Base-by-base conservation (phyloP, 148 eudicot genomes). In the Cornus suecica region DNA sequence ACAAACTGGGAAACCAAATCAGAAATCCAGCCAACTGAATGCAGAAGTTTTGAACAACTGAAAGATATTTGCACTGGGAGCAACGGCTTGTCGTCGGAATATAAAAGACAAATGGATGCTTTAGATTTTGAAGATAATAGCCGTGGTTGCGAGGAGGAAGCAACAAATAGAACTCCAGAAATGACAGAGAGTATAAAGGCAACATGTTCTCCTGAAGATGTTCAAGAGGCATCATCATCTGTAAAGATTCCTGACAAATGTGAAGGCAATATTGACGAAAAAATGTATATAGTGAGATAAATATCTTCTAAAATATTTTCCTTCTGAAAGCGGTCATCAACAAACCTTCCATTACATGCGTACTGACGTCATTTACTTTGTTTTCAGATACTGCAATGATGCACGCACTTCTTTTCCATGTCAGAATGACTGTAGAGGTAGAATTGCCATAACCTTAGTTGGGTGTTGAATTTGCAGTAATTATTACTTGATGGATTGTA, bases 1-100 rank as follows among this genome's bases (percentile, higher is more conserved):
- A 52, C 63, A 69, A 32, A 63, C 31, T 5, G 69, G 62, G 71
- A 69, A 70, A 66, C 34, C 26, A 67, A 70, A 58, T 26, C 69
- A 54, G 71, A 64, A 75, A 13, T 51, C n/a, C 41, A 22, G 60
- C 29, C 2, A 66, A 54, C 66, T 4, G 64, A 65, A 25, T n/a
- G 51, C 18, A 31, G 15, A 23, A 54, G 62, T 27, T 26, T 65
- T 61, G 74, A 81, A 69, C 26, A 25, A 45, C 80, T 77, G 65
- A 64, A 73, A 51, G 80, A 77, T 52, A 27, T 65, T 51, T 77
- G 65, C 52, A 34, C 31, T 26, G 74, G 74, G 65, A 77, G 80
- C 58, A 73, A 81, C 60, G 76, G 76, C 60, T 74, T 74, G 31
- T 69, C 84, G 52, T 81, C 80, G 1, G 77, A 64, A 34, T 70